These are phyloP conservation scores for Dactylorhiza incarnata DNA, from an alignment of 106 monocot genomes.

Conservation along the genomic window DNA sequence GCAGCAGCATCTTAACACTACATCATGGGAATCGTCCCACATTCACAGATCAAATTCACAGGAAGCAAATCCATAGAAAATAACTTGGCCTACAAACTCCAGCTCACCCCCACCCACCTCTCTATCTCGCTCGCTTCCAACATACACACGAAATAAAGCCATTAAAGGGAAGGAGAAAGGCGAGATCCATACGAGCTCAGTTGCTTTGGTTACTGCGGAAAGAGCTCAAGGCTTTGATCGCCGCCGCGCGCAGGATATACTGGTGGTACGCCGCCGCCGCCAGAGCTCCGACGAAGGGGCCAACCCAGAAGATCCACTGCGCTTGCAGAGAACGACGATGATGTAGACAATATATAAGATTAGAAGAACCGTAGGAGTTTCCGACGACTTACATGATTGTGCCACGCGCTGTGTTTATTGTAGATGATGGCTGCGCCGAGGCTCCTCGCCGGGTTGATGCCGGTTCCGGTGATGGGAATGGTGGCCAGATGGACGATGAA, in stretches of 20 bases:
- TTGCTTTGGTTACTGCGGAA: constrained; percentile 17
- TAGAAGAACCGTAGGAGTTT: neutral
- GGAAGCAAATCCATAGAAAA: neutral
- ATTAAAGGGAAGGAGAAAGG: neutral
- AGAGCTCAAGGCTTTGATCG: constrained; percentile 16
- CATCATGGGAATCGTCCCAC: neutral
- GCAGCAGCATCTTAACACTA: neutral
- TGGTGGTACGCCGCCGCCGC: constrained; percentile 18
- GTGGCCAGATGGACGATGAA: constrained; percentile 22
- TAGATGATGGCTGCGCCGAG: constrained; percentile 22
- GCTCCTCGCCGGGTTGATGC: constrained; percentile 26
- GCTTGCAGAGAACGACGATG: neutral
- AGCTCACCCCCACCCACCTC: too few species aligned
- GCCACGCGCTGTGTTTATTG: constrained; percentile 18
- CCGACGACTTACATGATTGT: constrained; percentile 11
- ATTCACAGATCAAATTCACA: constrained; percentile 5
- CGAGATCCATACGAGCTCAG: neutral
- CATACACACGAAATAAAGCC: too few species aligned
- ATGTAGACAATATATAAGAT: neutral
- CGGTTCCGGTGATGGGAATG: constrained; percentile 19
- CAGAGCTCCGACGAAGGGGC: constrained; percentile 13
- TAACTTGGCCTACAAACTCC: too few species aligned
- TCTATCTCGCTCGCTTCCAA: too few species aligned
- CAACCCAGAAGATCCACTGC: constrained; percentile 17
- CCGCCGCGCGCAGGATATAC: constrained; percentile 14